Evolutionary conservation across 2,329 filamentous ascomycete species (phyloP), one percentile per base, ranked within the genome.

Genomic region (Aspergillus fructus): DNA sequence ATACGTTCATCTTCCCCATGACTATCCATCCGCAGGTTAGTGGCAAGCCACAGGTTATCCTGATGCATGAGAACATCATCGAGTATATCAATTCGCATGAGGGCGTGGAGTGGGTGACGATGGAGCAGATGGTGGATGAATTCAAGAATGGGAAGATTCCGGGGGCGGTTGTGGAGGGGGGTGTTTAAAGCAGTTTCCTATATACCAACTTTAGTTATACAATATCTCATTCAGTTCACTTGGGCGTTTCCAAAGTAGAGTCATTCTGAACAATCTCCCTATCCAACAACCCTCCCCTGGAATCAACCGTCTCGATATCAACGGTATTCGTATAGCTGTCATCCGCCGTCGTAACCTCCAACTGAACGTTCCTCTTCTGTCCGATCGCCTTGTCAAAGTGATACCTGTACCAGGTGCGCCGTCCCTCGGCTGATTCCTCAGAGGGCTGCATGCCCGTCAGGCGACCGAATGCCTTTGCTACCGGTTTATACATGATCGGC

Each of bases 31-130:
- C 54, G 13, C 47, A 56, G 47, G 54, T 56, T 12, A 40, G 40
- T 12, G 47, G 54, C 2, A 51, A 47, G 41, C 40, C 54, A 0
- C 23, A 56, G 23, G 37, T 55, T 2, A 45, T 50, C 0, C 73
- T 90, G 15, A 90, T 91, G 88, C 86, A 90, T 62, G 87, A 91
- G 72, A 79, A 86, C 80, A 84, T 70, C 4, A 68, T 69, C 48
- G 66, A 68, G 37, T 66, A 68, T 37, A 66, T 70, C 49, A 65
- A 64, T 24, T 66, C 66, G 17, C 64, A 70, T 23, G 56, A 56
- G 5, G 56, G 59, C 3, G 59, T 61, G 9, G 53, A 61, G 19
- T 61, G 53, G 17, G 56, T 69, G 48, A 68, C 66, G 0, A 70
- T 70, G 68, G 67, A 66, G 53, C 65, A 68, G 34, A 48, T 70